Conservation (phyloP, 2,329 filamentous ascomycete genomes). For the Lachnellula occidentalis region DNA sequence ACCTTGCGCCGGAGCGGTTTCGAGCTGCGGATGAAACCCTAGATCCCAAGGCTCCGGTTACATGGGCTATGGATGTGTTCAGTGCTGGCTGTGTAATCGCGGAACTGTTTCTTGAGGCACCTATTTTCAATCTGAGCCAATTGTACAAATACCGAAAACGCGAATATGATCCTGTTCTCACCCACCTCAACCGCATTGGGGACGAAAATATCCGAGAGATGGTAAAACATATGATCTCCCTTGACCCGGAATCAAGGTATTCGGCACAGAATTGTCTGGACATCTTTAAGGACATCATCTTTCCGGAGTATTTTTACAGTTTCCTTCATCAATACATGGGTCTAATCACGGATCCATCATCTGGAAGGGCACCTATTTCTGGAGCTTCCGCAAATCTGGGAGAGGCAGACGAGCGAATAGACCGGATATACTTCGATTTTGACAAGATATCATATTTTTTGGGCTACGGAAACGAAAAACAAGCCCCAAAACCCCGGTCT, state of each 20-base stretch:
- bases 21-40: slow-evolving; percentile 63
- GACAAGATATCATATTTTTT: slow-evolving; percentile 97
- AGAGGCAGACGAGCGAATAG: slow-evolving; percentile 89
- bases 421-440: slow-evolving; percentile 88
- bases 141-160: slow-evolving; percentile 90
- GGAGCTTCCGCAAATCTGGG: slow-evolving; percentile 66
- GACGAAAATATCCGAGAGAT: slow-evolving; percentile 83
- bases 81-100: slow-evolving; percentile 95
- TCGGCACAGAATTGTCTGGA: slow-evolving; percentile 90
- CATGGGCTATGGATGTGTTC: slow-evolving; percentile 98
- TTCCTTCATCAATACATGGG: slow-evolving; percentile 98
- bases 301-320: slow-evolving; percentile 94
- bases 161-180: slow-evolving; percentile 82
- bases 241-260: slow-evolving; percentile 87
- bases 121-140: slow-evolving; percentile 96
- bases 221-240: slow-evolving; percentile 91
- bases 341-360: slow-evolving; percentile 84
- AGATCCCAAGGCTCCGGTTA: slow-evolving; percentile 57
- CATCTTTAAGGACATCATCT: slow-evolving; percentile 87
- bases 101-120: slow-evolving; percentile 88
- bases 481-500: slow-evolving; percentile 30
- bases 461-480: slow-evolving; percentile 56
- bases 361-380: slow-evolving; percentile 67
- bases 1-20: slow-evolving; percentile 91
- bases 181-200: slow-evolving; percentile 78